These are phyloP conservation scores for Cyberlindnera saturnus DNA, from an alignment of 805 yeast species.

Conservation along the genomic window DNA sequence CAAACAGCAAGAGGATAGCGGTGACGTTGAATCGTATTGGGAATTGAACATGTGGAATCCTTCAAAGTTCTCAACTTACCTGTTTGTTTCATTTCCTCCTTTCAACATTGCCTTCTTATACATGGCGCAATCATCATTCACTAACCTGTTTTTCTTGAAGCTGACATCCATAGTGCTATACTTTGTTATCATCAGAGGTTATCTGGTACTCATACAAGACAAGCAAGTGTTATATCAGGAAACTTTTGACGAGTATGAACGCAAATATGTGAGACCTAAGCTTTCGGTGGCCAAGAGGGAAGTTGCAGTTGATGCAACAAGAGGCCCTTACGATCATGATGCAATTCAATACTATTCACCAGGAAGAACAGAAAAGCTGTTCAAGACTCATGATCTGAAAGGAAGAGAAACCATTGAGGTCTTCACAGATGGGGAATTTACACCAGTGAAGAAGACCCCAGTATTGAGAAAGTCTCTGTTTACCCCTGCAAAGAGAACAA, in stretches of 20 bases:
- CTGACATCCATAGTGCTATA: constrained; percentile 33
- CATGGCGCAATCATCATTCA: constrained; percentile 31
- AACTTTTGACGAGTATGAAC: constrained; percentile 54
- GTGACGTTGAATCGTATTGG: constrained; percentile 36
- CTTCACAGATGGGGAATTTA: constrained; percentile 27
- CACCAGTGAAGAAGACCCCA: constrained; percentile 20
- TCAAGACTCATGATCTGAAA: constrained; percentile 42
- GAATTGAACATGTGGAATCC: constrained; percentile 65
- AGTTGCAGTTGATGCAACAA: constrained; percentile 55
- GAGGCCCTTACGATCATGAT: constrained; percentile 20
- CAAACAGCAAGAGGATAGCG: constrained; percentile 3
- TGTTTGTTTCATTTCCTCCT: constrained; percentile 57
- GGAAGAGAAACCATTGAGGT: constrained; percentile 26
- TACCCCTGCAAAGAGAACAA: background rate
- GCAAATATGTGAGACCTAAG: constrained; percentile 57
- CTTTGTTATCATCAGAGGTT: constrained; percentile 35
- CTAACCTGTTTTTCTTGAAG: constrained; percentile 29
- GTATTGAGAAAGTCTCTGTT: constrained; percentile 8
- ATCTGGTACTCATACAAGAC: constrained; percentile 45
- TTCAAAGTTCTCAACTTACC: constrained; percentile 44
- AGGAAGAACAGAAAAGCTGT: constrained; percentile 31
- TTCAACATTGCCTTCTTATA: constrained; percentile 39
- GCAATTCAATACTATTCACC: constrained; percentile 27
- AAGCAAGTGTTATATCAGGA: constrained; percentile 56
- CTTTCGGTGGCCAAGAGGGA: constrained; percentile 47